These are phyloP conservation scores for Arabidopsis suecica DNA, from an alignment of 345 rosid species.

Conservation along the genomic window DNA sequence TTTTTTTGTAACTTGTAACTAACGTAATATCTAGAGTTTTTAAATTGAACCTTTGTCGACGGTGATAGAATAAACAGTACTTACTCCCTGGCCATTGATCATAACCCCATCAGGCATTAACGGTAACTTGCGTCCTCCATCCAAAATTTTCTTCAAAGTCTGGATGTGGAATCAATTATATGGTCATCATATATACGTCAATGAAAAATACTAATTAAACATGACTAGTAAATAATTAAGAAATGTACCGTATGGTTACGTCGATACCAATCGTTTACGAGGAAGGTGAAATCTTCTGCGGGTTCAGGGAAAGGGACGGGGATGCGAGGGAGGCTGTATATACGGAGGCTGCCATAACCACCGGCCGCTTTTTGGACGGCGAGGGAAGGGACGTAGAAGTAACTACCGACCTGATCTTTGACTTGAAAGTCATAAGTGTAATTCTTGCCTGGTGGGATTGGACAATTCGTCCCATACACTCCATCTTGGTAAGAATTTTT, in stretches of 20 bases:
- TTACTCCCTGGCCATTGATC: slow-evolving; percentile 67
- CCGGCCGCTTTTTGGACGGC: slow-evolving; percentile 93
- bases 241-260: slow-evolving; percentile 62
- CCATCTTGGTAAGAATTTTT: slow-evolving; percentile 87
- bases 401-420: slow-evolving; percentile 94
- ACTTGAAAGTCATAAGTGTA: slow-evolving; percentile 81
- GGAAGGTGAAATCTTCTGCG: slow-evolving; percentile 73
- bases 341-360: slow-evolving; percentile 74
- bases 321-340: slow-evolving; percentile 75
- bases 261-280: slow-evolving; percentile 80
- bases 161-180: slow-evolving; percentile 23
- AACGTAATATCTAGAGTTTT: background rate
- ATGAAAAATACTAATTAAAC: background rate
- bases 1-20: background rate
- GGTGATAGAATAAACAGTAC: slow-evolving; percentile 51
- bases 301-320: slow-evolving; percentile 91
- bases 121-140: slow-evolving; percentile 61
- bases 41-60: slow-evolving; percentile 58
- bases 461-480: slow-evolving; percentile 89
- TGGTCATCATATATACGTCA: background rate
- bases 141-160: slow-evolving; percentile 58
- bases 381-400: slow-evolving; percentile 86
- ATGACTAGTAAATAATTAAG: background rate
- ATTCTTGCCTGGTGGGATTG: slow-evolving; percentile 89
- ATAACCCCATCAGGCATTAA: slow-evolving; percentile 55